Base-by-base conservation (phyloP, 2,329 filamentous ascomycete genomes). In the Cladobotryum protrusum region DNA sequence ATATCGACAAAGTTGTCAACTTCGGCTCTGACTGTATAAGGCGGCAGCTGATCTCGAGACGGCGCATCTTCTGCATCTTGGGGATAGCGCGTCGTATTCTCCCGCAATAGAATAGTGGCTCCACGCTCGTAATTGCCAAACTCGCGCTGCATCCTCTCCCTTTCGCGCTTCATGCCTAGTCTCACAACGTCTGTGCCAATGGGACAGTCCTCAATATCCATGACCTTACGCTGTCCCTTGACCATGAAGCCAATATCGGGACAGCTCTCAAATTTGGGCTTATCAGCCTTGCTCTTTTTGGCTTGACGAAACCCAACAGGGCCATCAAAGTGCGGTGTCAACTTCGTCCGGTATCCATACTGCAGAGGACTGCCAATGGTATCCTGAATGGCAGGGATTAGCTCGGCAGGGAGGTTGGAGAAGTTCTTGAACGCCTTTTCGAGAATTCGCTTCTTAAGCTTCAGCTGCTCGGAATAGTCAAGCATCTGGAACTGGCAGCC, bases 401-500 rank as follows among this genome's bases (percentile, higher is more conserved):
- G 73, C 52, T 87, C 83, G 0, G 86, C 80, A 1, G 86, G 77
- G 6, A 99, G 76, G 53, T 89, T 82, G 13, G 91, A 95, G 70
- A 97, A 99, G 72, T 96, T 92, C 54, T 75, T 78, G 72, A 87
- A 99, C 7, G 93, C 93, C 64, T 93, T 95, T 62, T 95, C 88
- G 42, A 99, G 84, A 53, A 97, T 86, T 52, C 79, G 78, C 64
- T 80, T 83, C 74, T 99, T 99, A 69, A 92, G 85, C 41, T 75
- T 76, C 24, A 99, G 80, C 67, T 99, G 93, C 60, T 90, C 86
- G 29, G 78, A 70, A 67, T 97, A 97, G 48, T 89, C 82, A 55
- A 99, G 80, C 89, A 97, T 96, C 72, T 99, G 93, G 67, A 97
- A 91, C 70, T 99, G 93, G 65, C 93, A 99, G 32, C 93, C 93